Evolutionary conservation across 2,329 filamentous ascomycete species (phyloP).

Genomic region (Xylariaceae sp.): DNA sequence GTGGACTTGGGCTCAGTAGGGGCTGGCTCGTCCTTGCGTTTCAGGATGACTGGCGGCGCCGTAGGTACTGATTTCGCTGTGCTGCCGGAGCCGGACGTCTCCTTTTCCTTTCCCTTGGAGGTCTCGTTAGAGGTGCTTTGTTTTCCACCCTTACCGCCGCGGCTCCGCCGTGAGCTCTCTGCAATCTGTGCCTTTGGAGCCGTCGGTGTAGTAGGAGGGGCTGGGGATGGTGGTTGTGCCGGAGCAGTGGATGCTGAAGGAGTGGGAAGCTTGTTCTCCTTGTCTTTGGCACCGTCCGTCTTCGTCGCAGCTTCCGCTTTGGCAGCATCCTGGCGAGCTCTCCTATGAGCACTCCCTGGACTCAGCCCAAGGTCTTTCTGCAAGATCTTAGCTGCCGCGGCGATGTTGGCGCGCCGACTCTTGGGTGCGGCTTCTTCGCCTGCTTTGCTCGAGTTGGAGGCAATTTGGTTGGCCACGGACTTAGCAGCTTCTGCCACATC

Average conservation of each 20-base stretch:
- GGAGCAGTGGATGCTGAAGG: slow-evolving; percentile 13
- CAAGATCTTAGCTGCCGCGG: slow-evolving; percentile 56
- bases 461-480: slow-evolving; percentile 30
- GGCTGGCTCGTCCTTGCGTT: slow-evolving; percentile 18
- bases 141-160: slow-evolving; percentile 29
- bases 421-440: slow-evolving; percentile 36
- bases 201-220: slow-evolving; percentile 18
- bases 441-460: slow-evolving; percentile 18
- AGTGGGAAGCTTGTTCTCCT: slow-evolving; percentile 11
- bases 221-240: slow-evolving; percentile 13
- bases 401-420: slow-evolving; percentile 52
- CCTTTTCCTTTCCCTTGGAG: slow-evolving; percentile 18
- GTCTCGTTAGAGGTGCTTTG: slow-evolving; percentile 19
- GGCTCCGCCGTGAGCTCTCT: slow-evolving; percentile 26
- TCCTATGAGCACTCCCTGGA: slow-evolving; percentile 54
- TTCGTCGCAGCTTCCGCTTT: slow-evolving; percentile 46
- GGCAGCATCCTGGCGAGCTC: slow-evolving; percentile 50
- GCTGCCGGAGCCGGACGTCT: slow-evolving; percentile 9
- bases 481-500: slow-evolving; percentile 40
- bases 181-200: slow-evolving; percentile 20
- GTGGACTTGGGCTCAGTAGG: slow-evolving; percentile 11
- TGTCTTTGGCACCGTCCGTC: slow-evolving; percentile 25
- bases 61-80: slow-evolving; percentile 20
- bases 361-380: slow-evolving; percentile 60
- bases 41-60: slow-evolving; percentile 22